Evolutionary conservation across 768 basidiomycete species (phyloP).

Genomic region (Kockovaella imperatae): DNA sequence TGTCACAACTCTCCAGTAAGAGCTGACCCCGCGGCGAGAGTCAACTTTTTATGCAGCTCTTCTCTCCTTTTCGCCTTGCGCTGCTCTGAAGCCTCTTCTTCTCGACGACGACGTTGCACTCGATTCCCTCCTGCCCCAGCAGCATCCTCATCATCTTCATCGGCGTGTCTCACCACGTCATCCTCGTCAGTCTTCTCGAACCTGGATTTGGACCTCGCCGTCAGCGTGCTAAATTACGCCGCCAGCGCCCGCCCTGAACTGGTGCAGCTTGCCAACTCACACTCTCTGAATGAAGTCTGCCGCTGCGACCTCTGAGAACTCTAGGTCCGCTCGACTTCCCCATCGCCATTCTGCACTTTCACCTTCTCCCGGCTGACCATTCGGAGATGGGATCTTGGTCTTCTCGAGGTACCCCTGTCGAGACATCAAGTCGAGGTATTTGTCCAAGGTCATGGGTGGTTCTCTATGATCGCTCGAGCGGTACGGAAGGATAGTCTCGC

Average conservation of each 20-base stretch:
- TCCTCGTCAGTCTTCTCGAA: slow-evolving; percentile 21
- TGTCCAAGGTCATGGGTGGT: slow-evolving; percentile 54
- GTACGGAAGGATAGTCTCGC: slow-evolving; percentile 51
- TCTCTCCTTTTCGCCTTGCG: too few species aligned
- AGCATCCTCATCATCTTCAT: slow-evolving; percentile 19
- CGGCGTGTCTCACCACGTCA: slow-evolving; percentile 27
- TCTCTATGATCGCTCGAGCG: slow-evolving; percentile 52
- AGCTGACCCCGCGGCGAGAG: too few species aligned
- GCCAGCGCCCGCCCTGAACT: too few species aligned
- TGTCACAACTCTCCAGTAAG: too few species aligned
- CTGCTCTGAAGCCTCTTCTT: too few species aligned
- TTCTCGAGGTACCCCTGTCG: slow-evolving; percentile 75
- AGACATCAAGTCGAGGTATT: slow-evolving; percentile 57
- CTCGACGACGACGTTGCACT: too few species aligned
- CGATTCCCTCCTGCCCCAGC: too few species aligned
- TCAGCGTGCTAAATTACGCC: too few species aligned
- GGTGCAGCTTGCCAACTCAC: too few species aligned
- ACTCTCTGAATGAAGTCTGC: slow-evolving; percentile 65
- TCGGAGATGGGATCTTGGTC: slow-evolving; percentile 17
- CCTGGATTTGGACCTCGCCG: too few species aligned
- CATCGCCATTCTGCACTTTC: slow-evolving; percentile 69
- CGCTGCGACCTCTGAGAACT: slow-evolving; percentile 71
- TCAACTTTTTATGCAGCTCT: too few species aligned
- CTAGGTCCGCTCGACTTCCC: slow-evolving; percentile 75
- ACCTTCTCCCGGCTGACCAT: slow-evolving; percentile 44